Evolutionary conservation across 2,329 filamentous ascomycete genomes (phyloP), one percentile per base, ranked within the genome.

Genomic region (Cytospora leucostoma): DNA sequence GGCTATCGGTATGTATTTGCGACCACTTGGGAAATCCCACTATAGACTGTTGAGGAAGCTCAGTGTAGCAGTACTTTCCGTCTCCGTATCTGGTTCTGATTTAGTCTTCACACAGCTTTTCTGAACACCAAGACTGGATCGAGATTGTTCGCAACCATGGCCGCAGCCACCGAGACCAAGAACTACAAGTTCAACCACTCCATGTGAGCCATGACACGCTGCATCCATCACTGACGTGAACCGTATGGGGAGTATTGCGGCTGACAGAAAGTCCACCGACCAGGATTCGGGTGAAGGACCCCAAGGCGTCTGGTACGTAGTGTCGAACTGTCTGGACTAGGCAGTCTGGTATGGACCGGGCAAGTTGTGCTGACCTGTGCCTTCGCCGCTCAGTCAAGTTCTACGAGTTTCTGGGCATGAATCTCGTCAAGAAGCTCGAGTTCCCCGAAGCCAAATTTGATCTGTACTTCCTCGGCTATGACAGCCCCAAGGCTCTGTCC

Each of bases 281-380:
- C 67, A 95, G 92, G 92, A 82, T 97, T 74, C 90, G 94, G 76
- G 90, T 98, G 74, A 98, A 98, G 78, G 93, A 99, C 79, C 94
- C 94, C 12, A 89, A 93, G 78, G 86, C 83, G 74, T 92, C 89
- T 47, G 78, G 89, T 90, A 80, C 55, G 78, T 73, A 12, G 61
- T 27, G 19, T 19, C 7, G 40, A 3, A n/a, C 17, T 44, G 49
- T 35, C 63, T 44, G 17, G 17, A n/a, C 40, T 19, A 8, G 38
- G 40, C 40, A 10, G 17, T 2, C 17, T 44, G 17, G 2, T n/a
- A 44, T 44, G 40, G 7, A 19, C 7, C 2, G 40, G 17, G 40
- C 17, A 44, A 27, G 17, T 44, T 0, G 40, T 10, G 40, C 40
- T 44, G 40, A 44, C 40, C 17, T 10, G 7, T n/a, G 40, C 17